Evolutionary conservation across 441 rosid genomes (phyloP), one percentile per base, ranked within the genome.

Genomic region (Syzygium syzygioides): DNA sequence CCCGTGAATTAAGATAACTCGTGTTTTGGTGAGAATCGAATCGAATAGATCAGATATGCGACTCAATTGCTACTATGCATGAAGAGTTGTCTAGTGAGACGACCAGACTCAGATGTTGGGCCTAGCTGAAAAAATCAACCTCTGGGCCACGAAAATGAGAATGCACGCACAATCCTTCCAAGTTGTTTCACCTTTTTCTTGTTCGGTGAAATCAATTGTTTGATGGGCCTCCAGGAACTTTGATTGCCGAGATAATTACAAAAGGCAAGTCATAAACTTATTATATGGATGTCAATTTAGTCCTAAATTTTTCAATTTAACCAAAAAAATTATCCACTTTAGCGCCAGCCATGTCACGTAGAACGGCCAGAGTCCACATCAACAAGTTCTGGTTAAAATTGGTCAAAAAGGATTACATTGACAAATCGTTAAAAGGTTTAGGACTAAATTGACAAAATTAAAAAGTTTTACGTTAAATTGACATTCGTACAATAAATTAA

Each of bases 271-370:
- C 25, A 56, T 23, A 55, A 55, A 19, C 26, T 57, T 57, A 57
- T 57, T 57, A 57, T 57, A 59, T 3, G 0, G 0, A 59, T 59
- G 13, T 1, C 12, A 11, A 28, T 60, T 28, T 17, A 28, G 30
- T 64, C 2, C 6, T 30, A 64, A n/a, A 64, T 1, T 15, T 30
- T 15, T 2, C 9, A 55, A 0, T n/a, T 64, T 64, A 7, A 7
- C 4, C 9, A 3, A 14, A 30, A 30, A 15, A 64, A 7, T 7
- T 15, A 0, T 64, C 9, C 3, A 64, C 0, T 0, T 2, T 64
- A 30, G 0, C 11, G 4, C 3, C 2, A 0, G 0, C 17, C 0
- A 0, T 64, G 11, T 9, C 20, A 64, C 15, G 10, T 7, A 30
- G 20, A 2, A 64, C 0, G 0, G 1, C 32, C 0, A 1, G 2